Conservation (phyloP, 768 basidiomycete species). For the Phanerochaete sordida region DNA sequence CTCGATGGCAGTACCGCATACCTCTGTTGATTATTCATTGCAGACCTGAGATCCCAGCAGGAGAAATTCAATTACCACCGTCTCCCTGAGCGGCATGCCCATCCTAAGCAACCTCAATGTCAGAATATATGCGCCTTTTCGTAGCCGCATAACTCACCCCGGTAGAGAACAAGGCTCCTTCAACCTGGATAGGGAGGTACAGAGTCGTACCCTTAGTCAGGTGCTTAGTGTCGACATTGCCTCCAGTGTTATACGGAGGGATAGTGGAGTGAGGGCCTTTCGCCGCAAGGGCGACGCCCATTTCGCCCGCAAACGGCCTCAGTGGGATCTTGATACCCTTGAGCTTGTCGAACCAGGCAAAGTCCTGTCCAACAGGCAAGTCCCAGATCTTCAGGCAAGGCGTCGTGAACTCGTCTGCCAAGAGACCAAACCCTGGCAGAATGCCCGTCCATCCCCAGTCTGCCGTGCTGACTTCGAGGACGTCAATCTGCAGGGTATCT, state of each 20-base stretch:
- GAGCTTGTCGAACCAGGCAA: conserved; percentile 48
- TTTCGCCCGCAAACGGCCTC: conserved; percentile 59
- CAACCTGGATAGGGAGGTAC: conserved; percentile 55
- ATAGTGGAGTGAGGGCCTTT: conserved; percentile 56
- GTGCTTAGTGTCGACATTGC: conserved; percentile 61
- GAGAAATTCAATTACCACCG: conserved; percentile 42
- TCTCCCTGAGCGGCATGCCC: conserved; percentile 68
- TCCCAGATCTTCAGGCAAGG: conserved; percentile 55
- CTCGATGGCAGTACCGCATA: conserved; percentile 57
- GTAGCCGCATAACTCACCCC: conserved; percentile 39
- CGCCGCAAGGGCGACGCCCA: conserved; percentile 54
- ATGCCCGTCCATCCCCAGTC: conserved; percentile 63
- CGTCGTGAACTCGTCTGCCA: conserved; percentile 51
- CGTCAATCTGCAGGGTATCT: conserved; percentile 58
- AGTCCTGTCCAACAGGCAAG: conserved; percentile 26
- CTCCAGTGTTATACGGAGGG: conserved; percentile 58
- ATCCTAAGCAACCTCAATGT: conserved; percentile 35
- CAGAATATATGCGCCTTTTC: background rate
- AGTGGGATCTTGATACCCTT: conserved; percentile 48
- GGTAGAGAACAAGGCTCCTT: conserved; percentile 58
- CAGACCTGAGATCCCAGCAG: background rate
- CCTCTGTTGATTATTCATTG: background rate
- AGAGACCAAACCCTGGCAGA: conserved; percentile 57
- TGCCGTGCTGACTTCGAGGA: conserved; percentile 46
- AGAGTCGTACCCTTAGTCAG: conserved; percentile 51